A percentile compares a stretch with the other conserved stretches of the same genome.
Conservation (phyloP, 1,139 yeast species). For the Trichomonascaceae sp. region DNA sequence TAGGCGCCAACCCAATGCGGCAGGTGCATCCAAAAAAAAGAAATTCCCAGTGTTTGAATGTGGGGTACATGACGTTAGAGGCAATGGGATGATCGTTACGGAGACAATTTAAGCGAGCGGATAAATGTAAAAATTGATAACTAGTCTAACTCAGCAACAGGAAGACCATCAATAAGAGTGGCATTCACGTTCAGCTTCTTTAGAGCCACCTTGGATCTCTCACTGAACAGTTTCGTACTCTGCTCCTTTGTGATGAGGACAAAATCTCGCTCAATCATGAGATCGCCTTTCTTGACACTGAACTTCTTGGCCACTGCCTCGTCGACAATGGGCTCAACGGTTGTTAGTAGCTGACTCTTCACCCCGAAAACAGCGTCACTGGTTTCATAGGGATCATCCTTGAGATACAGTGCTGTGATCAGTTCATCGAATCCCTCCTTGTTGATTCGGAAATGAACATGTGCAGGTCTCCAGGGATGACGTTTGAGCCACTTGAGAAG, state of each 20-base stretch:
- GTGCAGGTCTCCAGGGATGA: conserved; percentile 31
- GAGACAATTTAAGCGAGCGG: no score
- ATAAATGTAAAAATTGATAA: no score
- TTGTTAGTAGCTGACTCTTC: conserved; percentile 14
- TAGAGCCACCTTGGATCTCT: conserved; percentile 16
- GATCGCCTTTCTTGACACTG: conserved; percentile 19
- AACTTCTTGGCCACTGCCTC: conserved; percentile 16
- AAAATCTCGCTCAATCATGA: conserved; percentile 22
- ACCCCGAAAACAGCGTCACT: conserved; percentile 27
- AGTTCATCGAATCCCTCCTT: conserved; percentile 23
- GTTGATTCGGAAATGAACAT: conserved; percentile 26
- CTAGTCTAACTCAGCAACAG: conserved; percentile 11
- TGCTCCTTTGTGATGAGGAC: conserved; percentile 17
- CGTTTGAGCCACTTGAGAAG: conserved; percentile 23
- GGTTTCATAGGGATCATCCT: conserved; percentile 25
- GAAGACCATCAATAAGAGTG: conserved; percentile 10
- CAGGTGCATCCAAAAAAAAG: background rate
- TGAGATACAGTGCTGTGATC: conserved; percentile 25
- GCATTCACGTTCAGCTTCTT: conserved; percentile 8
- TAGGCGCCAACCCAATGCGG: background rate
- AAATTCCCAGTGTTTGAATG: no score
- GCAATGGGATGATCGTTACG: no score
- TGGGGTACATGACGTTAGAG: no score
- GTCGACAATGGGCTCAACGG: conserved; percentile 22
- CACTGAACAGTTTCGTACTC: conserved; percentile 11